Conservation (phyloP, 768 basidiomycete genomes). For the Termitomyces sp. region DNA sequence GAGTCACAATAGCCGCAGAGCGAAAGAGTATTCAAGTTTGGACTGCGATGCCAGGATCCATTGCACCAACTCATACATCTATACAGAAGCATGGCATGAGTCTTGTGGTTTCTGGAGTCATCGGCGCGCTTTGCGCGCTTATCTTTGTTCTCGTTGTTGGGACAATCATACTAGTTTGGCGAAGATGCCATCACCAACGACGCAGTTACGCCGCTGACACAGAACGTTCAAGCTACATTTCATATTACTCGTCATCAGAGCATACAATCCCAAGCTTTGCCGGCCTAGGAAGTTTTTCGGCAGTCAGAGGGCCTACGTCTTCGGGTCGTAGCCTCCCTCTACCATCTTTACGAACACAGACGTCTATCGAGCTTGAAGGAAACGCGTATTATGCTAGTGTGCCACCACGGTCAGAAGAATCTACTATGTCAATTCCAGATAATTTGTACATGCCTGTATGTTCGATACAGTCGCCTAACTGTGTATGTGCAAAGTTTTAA, state of each 20-base stretch:
- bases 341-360: background rate
- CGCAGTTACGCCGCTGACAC: background rate
- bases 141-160: slow-evolving; percentile 4
- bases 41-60: background rate
- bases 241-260: slow-evolving; percentile 4
- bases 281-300: slow-evolving; percentile 4
- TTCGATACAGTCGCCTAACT: background rate
- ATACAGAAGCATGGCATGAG: slow-evolving; percentile 2
- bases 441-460: slow-evolving; percentile 17
- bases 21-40: background rate
- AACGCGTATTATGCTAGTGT: background rate
- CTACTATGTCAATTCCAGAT: slow-evolving; percentile 11
- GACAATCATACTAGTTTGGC: slow-evolving; percentile 3
- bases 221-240: slow-evolving; percentile 4
- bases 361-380: background rate
- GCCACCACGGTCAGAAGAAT: slow-evolving; percentile 5
- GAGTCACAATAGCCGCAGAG: background rate
- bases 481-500: background rate
- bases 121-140: slow-evolving; percentile 15
- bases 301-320: background rate
- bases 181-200: slow-evolving; percentile 3
- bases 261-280: slow-evolving; percentile 9
- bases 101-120: slow-evolving; percentile 8
- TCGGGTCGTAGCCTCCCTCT: background rate
- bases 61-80: background rate